Conservation (phyloP, 768 basidiomycete genomes). For the Kwoniella bestiolae region DNA sequence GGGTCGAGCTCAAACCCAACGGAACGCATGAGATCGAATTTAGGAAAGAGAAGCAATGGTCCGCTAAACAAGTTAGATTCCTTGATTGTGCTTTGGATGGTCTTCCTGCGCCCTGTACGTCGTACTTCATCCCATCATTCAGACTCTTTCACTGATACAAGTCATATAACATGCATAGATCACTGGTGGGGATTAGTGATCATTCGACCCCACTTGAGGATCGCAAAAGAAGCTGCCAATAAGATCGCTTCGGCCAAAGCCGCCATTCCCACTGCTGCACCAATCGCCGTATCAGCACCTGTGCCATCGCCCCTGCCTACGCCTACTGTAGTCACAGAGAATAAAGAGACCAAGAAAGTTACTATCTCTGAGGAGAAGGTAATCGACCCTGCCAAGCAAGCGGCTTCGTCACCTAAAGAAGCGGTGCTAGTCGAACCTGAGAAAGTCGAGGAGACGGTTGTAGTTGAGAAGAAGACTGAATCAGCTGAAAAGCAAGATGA, state of each 20-base stretch:
- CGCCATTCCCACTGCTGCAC: neutral
- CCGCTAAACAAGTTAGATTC: constrained; percentile 1
- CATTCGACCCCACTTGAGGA: constrained; percentile 13
- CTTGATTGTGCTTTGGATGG: constrained; percentile 12
- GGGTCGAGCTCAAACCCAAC: constrained; percentile 15
- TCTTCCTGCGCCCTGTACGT: constrained; percentile 8
- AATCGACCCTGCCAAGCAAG: neutral
- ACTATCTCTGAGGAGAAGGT: neutral
- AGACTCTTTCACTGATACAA: neutral
- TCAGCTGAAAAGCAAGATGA: neutral
- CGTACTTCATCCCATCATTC: neutral
- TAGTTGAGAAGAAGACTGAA: neutral
- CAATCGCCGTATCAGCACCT: neutral
- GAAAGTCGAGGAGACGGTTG: neutral
- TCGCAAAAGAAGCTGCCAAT: constrained; percentile 8
- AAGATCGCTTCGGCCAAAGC: constrained; percentile 6
- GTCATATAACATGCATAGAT: constrained; percentile 4
- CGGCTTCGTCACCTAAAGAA: neutral
- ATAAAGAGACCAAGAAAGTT: neutral
- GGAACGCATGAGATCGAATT: constrained; percentile 22
- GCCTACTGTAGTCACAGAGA: neutral
- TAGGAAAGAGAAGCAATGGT: constrained; percentile 7
- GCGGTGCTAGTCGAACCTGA: neutral
- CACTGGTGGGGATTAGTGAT: constrained; percentile 20
- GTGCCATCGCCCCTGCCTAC: neutral